Evolutionary conservation across 805 yeast genomes (phyloP).

Genomic region (Blastobotrys mokoenaii): DNA sequence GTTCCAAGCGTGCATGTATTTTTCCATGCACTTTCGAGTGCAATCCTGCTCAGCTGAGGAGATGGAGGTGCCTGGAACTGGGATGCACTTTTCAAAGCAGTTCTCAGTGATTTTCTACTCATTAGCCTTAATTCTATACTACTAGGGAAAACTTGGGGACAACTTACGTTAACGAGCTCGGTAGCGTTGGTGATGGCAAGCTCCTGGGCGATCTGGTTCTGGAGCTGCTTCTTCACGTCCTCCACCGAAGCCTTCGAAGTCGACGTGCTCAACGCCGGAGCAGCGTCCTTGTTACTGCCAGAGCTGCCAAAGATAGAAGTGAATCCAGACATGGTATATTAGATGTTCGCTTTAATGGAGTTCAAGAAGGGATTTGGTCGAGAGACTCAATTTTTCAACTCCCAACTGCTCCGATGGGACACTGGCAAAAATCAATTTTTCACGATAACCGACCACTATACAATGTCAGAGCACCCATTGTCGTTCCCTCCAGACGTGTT

Average conservation of each 20-base stretch:
- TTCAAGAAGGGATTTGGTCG: too few species aligned
- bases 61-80: conserved; percentile 46
- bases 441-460: too few species aligned
- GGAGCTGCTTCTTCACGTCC: conserved; percentile 52
- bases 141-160: not conserved
- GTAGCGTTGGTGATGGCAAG: conserved; percentile 89
- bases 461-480: conserved; percentile 30
- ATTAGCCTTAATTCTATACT: not conserved
- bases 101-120: conserved; percentile 64
- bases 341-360: not conserved
- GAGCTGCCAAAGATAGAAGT: conserved; percentile 18
- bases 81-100: conserved; percentile 75
- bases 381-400: too few species aligned
- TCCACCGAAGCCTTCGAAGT: conserved; percentile 17
- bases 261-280: conserved; percentile 9
- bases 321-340: conserved; percentile 15
- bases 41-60: conserved; percentile 52
- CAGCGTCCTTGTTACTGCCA: conserved; percentile 11
- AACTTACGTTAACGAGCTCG: conserved; percentile 56
- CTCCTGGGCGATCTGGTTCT: conserved; percentile 68
- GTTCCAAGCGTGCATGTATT: conserved; percentile 90
- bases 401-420: not conserved
- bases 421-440: not conserved
- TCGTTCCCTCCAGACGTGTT: conserved; percentile 74
- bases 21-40: conserved; percentile 69